phyloP scores from a whole-genome alignment of 176 grass and related monocot genomes.

The Bonia amplexicaulis region DNA sequence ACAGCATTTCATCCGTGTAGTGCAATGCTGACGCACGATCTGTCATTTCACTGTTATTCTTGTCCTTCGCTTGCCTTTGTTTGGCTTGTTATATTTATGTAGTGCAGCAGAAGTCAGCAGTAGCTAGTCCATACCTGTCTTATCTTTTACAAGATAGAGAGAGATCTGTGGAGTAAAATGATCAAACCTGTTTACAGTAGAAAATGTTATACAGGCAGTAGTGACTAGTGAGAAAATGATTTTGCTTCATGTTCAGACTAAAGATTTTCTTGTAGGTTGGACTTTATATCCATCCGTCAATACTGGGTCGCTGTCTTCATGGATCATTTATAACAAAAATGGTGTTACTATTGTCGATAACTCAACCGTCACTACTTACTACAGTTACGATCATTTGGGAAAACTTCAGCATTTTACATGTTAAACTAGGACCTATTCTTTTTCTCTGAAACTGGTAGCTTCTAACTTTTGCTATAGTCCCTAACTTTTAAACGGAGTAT shows the following conservation, averaged over 20 bases:
- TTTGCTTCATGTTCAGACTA: constrained; percentile 14
- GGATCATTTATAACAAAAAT: not conserved
- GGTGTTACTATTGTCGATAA: not conserved
- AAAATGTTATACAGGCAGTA: not conserved
- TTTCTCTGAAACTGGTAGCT: too few species aligned
- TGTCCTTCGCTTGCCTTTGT: not conserved
- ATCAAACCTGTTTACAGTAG: not conserved
- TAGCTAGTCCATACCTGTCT: not conserved
- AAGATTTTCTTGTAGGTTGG: not conserved
- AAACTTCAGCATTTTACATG: not conserved
- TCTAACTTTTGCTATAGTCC: too few species aligned
- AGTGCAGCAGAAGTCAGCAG: not conserved
- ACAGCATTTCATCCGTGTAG: not conserved
- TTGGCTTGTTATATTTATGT: not conserved
- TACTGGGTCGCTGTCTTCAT: not conserved
- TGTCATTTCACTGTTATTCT: not conserved
- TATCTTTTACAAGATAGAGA: not conserved
- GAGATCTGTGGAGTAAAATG: not conserved
- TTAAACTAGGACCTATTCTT: too few species aligned
- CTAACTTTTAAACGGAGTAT: too few species aligned
- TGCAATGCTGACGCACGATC: not conserved
- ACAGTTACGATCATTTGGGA: too few species aligned
- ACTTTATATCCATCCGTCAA: not conserved
- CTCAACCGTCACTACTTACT: not conserved
- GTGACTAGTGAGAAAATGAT: not conserved